These are phyloP conservation scores for Nicotiana noctiflora DNA, from an alignment of 257 asterid species.

Conservation along the genomic window DNA sequence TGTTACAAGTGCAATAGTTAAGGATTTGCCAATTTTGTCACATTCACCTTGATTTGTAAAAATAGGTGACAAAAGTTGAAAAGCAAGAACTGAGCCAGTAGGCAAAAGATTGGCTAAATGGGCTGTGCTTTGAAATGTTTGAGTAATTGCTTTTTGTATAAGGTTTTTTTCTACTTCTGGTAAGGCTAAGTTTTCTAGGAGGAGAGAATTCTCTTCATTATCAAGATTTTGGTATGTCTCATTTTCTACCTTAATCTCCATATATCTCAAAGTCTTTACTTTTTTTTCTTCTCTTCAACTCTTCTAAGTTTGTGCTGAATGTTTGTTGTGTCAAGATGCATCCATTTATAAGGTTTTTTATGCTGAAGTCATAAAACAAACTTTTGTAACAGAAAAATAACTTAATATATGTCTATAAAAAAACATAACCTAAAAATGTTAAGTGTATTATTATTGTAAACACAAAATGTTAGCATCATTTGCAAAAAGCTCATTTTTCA, in stretches of 20 bases:
- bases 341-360: not conserved
- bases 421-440: too few species aligned
- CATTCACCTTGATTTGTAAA: constrained; percentile 76
- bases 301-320: not conserved
- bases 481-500: too few species aligned
- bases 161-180: constrained; percentile 55
- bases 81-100: constrained; percentile 77
- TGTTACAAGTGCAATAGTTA: constrained; percentile 50
- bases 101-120: constrained; percentile 82
- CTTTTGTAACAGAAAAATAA: not conserved
- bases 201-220: constrained; percentile 31
- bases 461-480: too few species aligned
- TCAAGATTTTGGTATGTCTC: constrained; percentile 21
- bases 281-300: not conserved
- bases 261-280: constrained; percentile 14
- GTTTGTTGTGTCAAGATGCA: not conserved
- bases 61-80: constrained; percentile 68
- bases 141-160: constrained; percentile 75
- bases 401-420: not conserved
- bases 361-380: not conserved
- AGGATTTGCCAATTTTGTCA: constrained; percentile 36
- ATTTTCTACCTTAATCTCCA: constrained; percentile 52
- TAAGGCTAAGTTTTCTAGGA: constrained; percentile 23
- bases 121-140: constrained; percentile 77
- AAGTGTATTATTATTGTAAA: too few species aligned